These are phyloP conservation scores for Diophrys sp. DNA, from an alignment of 73 alveolate species.

Conservation along the genomic window DNA sequence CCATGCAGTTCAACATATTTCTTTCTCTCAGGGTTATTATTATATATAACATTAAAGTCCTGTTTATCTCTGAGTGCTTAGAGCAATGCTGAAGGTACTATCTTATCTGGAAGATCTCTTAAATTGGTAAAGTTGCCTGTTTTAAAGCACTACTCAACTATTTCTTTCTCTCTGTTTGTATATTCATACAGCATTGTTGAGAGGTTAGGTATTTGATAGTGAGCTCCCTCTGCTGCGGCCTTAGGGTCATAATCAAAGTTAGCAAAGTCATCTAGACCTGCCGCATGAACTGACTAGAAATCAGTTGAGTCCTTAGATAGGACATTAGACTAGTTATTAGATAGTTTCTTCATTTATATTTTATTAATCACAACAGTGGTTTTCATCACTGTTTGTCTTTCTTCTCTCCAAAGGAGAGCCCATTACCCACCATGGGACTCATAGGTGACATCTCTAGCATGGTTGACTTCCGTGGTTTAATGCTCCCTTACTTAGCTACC, in stretches of 20 bases:
- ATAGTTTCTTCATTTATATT: not conserved
- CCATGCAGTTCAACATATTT: slow-evolving; percentile 31
- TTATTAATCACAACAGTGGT: too few species aligned
- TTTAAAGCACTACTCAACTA: slow-evolving; percentile 42
- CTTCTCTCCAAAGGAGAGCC: too few species aligned
- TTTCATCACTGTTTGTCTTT: too few species aligned
- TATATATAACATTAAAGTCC: slow-evolving; percentile 6
- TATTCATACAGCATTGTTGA: slow-evolving; percentile 63
- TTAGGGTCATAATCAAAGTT: not conserved
- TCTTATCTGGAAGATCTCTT: slow-evolving; percentile 44
- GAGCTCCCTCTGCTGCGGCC: slow-evolving; percentile 11
- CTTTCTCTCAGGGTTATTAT: slow-evolving; percentile 10
- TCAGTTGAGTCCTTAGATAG: slow-evolving; percentile 8
- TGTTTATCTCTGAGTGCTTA: slow-evolving; percentile 5
- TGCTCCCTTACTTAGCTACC: too few species aligned
- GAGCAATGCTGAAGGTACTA: slow-evolving; percentile 29
- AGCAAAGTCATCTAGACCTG: slow-evolving; percentile 4
- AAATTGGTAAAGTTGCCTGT: slow-evolving; percentile 33
- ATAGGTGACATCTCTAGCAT: too few species aligned
- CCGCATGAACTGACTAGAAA: not conserved
- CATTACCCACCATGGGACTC: too few species aligned
- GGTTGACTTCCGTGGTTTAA: too few species aligned
- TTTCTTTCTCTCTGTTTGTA: slow-evolving; percentile 55
- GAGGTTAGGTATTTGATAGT: slow-evolving; percentile 55
- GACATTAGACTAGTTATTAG: slow-evolving; percentile 3